Conservation (phyloP, 2,329 filamentous ascomycete genomes). For the Graphiopsis chlorocephala region DNA sequence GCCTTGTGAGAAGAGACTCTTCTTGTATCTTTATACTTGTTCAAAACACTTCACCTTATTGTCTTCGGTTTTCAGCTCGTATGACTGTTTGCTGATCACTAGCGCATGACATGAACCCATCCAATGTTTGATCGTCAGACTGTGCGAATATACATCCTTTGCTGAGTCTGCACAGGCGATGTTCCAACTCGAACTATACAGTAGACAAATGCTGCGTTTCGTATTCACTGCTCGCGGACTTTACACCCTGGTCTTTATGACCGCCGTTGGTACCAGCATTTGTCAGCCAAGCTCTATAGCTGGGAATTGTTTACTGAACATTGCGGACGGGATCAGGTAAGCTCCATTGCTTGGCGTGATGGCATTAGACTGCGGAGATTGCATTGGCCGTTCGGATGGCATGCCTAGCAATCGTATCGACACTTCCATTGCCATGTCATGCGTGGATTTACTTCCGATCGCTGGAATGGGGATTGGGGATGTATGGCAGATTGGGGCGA, state of each 20-base stretch:
- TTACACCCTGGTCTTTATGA: background rate
- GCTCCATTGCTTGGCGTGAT: background rate
- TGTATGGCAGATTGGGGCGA: background rate
- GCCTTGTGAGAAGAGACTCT: background rate
- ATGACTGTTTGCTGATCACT: background rate
- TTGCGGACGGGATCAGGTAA: background rate
- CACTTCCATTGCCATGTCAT: background rate
- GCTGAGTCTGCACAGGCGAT: background rate
- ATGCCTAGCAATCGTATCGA: too few species aligned
- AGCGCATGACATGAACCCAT: background rate
- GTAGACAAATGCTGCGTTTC: accelerated
- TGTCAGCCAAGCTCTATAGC: background rate
- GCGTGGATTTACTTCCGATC: background rate
- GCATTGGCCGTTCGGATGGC: background rate
- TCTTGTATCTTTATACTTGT: background rate
- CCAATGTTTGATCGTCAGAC: background rate
- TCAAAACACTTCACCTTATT: background rate
- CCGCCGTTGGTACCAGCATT: background rate
- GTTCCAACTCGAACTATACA: background rate
- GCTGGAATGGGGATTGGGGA: background rate
- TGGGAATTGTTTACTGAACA: background rate
- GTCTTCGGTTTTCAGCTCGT: too few species aligned
- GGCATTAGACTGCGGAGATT: background rate
- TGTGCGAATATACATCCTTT: too few species aligned
- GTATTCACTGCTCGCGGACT: background rate